Evolutionary conservation across 1,284 basidiomycete species (phyloP), one percentile per base, ranked within the genome.

Genomic region (Meira nashicola): DNA sequence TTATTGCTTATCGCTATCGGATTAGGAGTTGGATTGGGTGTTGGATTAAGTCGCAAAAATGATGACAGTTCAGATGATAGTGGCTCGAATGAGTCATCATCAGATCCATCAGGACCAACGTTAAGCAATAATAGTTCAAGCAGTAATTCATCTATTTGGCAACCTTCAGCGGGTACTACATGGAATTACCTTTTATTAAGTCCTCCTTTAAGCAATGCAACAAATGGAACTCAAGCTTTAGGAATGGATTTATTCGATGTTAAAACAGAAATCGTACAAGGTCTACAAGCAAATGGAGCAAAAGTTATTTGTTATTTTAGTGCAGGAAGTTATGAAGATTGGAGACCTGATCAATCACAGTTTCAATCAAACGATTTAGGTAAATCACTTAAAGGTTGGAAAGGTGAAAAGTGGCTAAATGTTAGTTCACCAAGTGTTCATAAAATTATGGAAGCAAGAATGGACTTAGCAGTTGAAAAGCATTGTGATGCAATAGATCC

Each of bases 401-500:
- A 53, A 1, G 64, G 57, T 28, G 54, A 40, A 53, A 21, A 12
- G 7, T 37, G 21, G 43, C 39, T 23, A 17, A 17, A 43, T 25
- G 21, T 38, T 11, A 11, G 25, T 38, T 19, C 38, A 10, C 38
- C 25, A 21, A 49, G 21, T 40, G 59, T 58, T 28, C 51, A 71
- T 53, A 40, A 23, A 1, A 58, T 70, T 52, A 71, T 70, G 71
- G 52, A 55, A 9, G 63, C 55, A 53, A 63, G 79, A 8, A 74
- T 79, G 48, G 55, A 62, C 49, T 50, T 66, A 11, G 74, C 75
- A 17, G 65, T 63, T 25, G 52, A 43, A 1, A 78, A 77, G 62
- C 76, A 76, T n/a, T 80, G 79, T 58, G 76, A 80, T 55, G 78
- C 65, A 11, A 63, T 80, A n/a, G 78, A 80, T 59, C 77, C 77